A percentile compares a stretch with the other conserved stretches of the same genome.
phyloP scores from a whole-genome alignment of 2,329 filamentous ascomycete species.

The Passalora sequoiae region DNA sequence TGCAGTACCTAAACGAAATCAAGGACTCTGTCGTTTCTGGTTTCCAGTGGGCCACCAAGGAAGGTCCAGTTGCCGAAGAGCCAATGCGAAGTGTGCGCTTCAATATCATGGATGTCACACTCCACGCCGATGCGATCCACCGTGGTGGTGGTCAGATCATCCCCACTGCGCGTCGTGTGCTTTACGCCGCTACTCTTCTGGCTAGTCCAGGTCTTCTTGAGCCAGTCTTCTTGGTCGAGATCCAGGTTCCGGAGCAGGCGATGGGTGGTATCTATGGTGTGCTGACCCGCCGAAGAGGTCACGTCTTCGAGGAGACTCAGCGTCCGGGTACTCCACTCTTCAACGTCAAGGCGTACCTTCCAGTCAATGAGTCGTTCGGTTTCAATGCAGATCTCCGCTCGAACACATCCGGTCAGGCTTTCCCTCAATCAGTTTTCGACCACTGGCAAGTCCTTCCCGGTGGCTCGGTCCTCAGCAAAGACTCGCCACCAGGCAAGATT shows the following conservation, averaged over 20 bases:
- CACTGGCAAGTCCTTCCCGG: slow-evolving; percentile 96
- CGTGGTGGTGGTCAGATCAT: slow-evolving; percentile 99
- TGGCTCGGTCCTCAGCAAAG: slow-evolving; percentile 81
- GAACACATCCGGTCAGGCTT: slow-evolving; percentile 92
- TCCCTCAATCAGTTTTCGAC: slow-evolving; percentile 98
- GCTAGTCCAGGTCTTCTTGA: slow-evolving; percentile 88
- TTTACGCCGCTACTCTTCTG: slow-evolving; percentile 88
- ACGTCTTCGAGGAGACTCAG: slow-evolving; percentile 98
- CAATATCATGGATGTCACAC: slow-evolving; percentile 99
- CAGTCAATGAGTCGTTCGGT: slow-evolving; percentile 96
- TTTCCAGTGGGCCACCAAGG: slow-evolving; percentile 99
- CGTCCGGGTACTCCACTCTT: slow-evolving; percentile 97
- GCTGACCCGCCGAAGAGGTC: slow-evolving; percentile 93
- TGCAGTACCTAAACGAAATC: slow-evolving; percentile 99
- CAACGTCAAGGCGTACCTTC: slow-evolving; percentile 97
- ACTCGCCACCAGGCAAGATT: slow-evolving; percentile 74
- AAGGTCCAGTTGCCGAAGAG: slow-evolving; percentile 97
- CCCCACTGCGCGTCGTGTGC: slow-evolving; percentile 92
- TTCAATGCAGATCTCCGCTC: slow-evolving; percentile 97
- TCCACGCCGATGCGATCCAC: slow-evolving; percentile 99
- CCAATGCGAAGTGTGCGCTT: slow-evolving; percentile 95
- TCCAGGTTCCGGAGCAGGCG: slow-evolving; percentile 95
- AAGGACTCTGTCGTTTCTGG: slow-evolving; percentile 99
- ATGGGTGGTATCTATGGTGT: slow-evolving; percentile 99
- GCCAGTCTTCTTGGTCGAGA: slow-evolving; percentile 98